Evolutionary conservation across 1,139 yeast species (phyloP), one percentile per base, ranked within the genome.

Genomic region (Geotrichum macrosporum): DNA sequence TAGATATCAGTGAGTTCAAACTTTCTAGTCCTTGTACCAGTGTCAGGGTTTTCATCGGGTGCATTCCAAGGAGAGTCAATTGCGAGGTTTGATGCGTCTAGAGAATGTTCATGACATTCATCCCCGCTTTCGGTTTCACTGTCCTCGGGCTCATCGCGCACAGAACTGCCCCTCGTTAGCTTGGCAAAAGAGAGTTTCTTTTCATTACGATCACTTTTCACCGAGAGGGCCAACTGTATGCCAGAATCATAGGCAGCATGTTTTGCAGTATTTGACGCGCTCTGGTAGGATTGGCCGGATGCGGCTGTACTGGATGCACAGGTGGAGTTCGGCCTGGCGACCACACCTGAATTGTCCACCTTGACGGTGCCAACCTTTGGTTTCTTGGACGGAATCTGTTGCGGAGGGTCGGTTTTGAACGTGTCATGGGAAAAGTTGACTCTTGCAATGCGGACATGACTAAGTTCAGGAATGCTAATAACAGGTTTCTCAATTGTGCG

Each of bases 371-470:
- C 96, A 55, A 75, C 75, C 54, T 77, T 75, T 2, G 96, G 96
- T 51, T 81, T 75, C 56, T 95, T 71, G 1, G 95, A 84, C 0
- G 97, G 97, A 51, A 89, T 84, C 63, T 88, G 96, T 61, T 89
- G 97, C 33, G 95, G 96, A 1, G 97, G 97, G 63, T 89, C 96
- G 53, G 71, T 73, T 0, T 73, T 68, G 44, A 87, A 73, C 51
- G 80, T 75, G 53, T 84, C 82, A 12, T 84, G 70, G 1, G 94
- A 84, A 64, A 89, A 89, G 2, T 78, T 73, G 3, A 89, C 96
- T 20, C 62, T 51, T n/a, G 57, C 55, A 34, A 35, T 44, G 24
- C 45, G 42, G 13, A 41, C 36, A 1, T 35, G 26, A 24, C 16
- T 34, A 21, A 51, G 18, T n/a, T 34, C 48, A 20, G 54, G 35